Percentiles rank a stretch among this genome's conserved stretches.
Evolutionary conservation across 2,329 filamentous ascomycete species (phyloP).

Genomic region (Ophiostoma australiae): DNA sequence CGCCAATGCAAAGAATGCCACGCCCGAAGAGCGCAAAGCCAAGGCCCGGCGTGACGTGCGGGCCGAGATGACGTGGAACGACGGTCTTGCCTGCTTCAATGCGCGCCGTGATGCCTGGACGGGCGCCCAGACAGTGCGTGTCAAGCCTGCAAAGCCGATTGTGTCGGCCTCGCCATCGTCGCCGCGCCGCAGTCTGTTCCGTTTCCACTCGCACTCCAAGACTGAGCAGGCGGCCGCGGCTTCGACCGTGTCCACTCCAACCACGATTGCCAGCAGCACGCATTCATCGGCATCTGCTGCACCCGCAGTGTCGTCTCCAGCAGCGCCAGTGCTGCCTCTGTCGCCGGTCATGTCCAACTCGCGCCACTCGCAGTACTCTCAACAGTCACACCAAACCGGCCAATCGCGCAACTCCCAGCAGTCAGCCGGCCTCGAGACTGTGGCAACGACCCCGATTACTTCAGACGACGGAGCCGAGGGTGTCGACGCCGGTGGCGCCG

Average conservation of each 20-base stretch:
- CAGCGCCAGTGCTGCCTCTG: constrained; percentile 23
- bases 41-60: constrained; percentile 53
- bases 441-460: constrained; percentile 40
- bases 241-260: background rate
- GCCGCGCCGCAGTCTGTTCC: constrained; percentile 48
- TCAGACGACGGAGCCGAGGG: constrained; percentile 35
- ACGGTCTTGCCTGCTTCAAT: constrained; percentile 74
- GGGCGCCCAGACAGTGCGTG: constrained; percentile 59
- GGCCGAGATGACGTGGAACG: constrained; percentile 70
- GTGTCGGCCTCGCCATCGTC: constrained; percentile 40
- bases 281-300: too few relatives aligned
- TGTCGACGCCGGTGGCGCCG: background rate
- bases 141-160: constrained; percentile 44
- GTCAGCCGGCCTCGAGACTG: constrained; percentile 31
- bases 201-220: constrained; percentile 37
- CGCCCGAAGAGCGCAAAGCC: constrained; percentile 47
- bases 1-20: constrained; percentile 36
- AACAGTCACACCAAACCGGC: constrained; percentile 25
- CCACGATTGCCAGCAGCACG: background rate
- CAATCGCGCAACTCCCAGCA: constrained; percentile 27
- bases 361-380: constrained; percentile 30
- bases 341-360: constrained; percentile 32
- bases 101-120: constrained; percentile 80
- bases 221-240: constrained; percentile 19
- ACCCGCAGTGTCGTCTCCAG: background rate